Conservation (phyloP, 176 grass and related monocot species). For the Rhynchospora pubera region DNA sequence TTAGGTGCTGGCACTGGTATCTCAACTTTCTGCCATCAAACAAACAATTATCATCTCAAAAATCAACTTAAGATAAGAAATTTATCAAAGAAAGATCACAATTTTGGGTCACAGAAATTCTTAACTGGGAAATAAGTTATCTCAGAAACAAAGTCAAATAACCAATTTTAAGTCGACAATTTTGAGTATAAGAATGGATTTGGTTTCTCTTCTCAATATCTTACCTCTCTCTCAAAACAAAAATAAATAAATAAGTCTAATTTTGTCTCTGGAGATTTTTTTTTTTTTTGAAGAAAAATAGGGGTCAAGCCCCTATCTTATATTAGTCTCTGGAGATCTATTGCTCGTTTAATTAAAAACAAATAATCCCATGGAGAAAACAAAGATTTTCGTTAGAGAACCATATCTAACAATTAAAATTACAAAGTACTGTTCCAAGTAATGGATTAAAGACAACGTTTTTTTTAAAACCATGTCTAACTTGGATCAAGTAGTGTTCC, state of each 20-base stretch:
- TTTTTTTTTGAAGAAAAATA: too few relatives aligned
- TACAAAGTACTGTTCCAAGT: not conserved
- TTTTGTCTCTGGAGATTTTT: too few relatives aligned
- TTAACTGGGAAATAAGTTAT: not conserved
- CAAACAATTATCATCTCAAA: not conserved
- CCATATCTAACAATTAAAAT: not conserved
- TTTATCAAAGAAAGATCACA: not conserved
- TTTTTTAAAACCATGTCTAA: not conserved
- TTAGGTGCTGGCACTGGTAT: slow-evolving; percentile 40
- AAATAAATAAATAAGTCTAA: not conserved
- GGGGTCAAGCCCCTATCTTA: too few relatives aligned
- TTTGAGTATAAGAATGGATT: not conserved
- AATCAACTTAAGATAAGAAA: not conserved
- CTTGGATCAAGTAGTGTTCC: not conserved
- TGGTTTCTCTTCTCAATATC: not conserved
- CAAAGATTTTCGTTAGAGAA: not conserved
- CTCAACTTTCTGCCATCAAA: slow-evolving; percentile 66
- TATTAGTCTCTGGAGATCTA: not conserved
- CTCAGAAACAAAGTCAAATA: too few relatives aligned
- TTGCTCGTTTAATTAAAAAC: not conserved
- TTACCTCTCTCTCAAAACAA: not conserved
- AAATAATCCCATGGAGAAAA: not conserved
- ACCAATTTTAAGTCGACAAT: not conserved
- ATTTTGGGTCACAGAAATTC: not conserved
- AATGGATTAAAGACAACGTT: not conserved